phyloP scores from a whole-genome alignment of 228 moss, liverwort and hornwort genomes.

The Sphagnum fallax region DNA sequence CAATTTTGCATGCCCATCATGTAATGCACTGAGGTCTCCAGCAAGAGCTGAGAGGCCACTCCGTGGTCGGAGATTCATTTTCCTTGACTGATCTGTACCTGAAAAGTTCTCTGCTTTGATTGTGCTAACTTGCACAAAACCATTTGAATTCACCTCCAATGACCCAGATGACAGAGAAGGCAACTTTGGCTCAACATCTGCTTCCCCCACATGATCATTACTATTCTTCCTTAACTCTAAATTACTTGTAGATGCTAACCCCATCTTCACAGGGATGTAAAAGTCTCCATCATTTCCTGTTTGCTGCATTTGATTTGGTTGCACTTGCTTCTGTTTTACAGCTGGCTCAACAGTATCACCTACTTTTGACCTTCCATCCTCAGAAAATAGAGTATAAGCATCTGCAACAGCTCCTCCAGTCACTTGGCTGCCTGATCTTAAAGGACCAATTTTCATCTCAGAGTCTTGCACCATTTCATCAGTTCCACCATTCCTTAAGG shows the following conservation, averaged over 20 bases:
- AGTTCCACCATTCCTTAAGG: constrained; percentile 14
- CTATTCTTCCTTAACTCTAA: neutral
- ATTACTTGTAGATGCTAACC: constrained; percentile 1
- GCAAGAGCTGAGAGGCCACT: neutral
- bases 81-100: neutral
- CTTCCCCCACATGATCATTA: neutral
- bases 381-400: too few relatives aligned
- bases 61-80: neutral
- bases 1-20: neutral
- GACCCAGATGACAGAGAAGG: neutral
- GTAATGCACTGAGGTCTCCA: neutral
- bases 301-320: neutral
- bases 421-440: too few relatives aligned
- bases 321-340: neutral
- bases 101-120: neutral
- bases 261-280: neutral
- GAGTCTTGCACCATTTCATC: constrained; percentile 13
- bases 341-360: neutral
- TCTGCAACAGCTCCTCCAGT: too few relatives aligned
- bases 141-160: neutral
- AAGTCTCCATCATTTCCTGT: neutral
- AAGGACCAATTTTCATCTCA: neutral
- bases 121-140: neutral
- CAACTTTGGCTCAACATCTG: neutral
- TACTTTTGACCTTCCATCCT: neutral